These are phyloP conservation scores for Jatropha curcas DNA, from an alignment of 345 rosid species.

Conservation along the genomic window DNA sequence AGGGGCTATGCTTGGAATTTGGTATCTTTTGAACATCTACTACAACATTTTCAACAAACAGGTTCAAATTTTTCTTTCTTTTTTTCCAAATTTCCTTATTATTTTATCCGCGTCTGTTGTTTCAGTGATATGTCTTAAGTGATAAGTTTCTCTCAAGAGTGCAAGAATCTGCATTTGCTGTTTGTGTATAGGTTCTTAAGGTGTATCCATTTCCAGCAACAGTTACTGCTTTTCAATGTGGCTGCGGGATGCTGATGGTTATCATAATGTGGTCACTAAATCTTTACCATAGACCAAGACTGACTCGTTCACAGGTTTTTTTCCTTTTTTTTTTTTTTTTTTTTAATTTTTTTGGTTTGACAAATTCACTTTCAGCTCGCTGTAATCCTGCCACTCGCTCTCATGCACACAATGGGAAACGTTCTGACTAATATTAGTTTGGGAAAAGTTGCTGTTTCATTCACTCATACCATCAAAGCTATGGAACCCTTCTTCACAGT, in stretches of 20 bases:
- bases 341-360: background rate
- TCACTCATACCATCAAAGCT: constrained; percentile 93
- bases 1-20: constrained; percentile 58
- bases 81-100: background rate
- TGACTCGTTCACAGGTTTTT: constrained; percentile 65
- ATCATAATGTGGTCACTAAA: constrained; percentile 66
- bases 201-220: constrained; percentile 83
- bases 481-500: constrained; percentile 95
- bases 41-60: constrained; percentile 79
- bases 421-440: constrained; percentile 78
- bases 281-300: constrained; percentile 60
- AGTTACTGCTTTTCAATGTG: constrained; percentile 71
- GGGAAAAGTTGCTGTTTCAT: constrained; percentile 75
- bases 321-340: background rate
- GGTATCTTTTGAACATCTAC: constrained; percentile 72
- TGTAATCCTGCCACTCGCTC: constrained; percentile 67
- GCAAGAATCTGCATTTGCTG: constrained; percentile 2
- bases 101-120: background rate
- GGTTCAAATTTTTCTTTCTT: too few relatives aligned
- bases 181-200: constrained; percentile 58
- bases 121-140: background rate
- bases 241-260: constrained; percentile 68
- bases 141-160: background rate
- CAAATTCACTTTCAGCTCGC: constrained; percentile 47
- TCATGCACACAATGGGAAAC: constrained; percentile 81